These are phyloP conservation scores for Aspergillus bertholletiae DNA, from an alignment of 495 filamentous ascomycete species.

Conservation along the genomic window DNA sequence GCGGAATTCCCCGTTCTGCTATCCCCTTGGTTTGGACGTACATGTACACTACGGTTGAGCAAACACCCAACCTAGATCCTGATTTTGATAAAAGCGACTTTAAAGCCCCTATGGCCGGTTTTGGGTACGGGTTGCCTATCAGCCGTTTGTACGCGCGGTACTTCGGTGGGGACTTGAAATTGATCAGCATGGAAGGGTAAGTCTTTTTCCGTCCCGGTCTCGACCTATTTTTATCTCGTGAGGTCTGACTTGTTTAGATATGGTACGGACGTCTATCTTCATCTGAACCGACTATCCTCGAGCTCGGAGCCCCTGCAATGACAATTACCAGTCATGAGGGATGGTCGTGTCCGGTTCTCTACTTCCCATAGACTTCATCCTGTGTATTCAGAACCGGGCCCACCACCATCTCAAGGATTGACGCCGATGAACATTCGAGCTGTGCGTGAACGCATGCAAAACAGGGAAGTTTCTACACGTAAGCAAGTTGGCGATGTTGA, in stretches of 20 bases:
- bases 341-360: conserved; percentile 49
- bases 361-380: conserved; percentile 45
- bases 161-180: conserved; percentile 92
- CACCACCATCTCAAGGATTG: conserved; percentile 74
- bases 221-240: neutral
- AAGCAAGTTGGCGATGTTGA: conserved; percentile 84
- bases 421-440: conserved; percentile 65
- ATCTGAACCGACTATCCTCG: conserved; percentile 91
- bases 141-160: conserved; percentile 92
- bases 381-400: conserved; percentile 34
- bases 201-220: conserved; percentile 23
- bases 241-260: conserved; percentile 56
- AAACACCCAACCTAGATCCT: conserved; percentile 89
- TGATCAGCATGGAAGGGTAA: conserved; percentile 99
- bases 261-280: conserved; percentile 96
- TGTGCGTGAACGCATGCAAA: conserved; percentile 45
- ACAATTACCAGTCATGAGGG: conserved; percentile 96
- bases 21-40: conserved; percentile 99
- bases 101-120: conserved; percentile 98
- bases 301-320: conserved; percentile 97
- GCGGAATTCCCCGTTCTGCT: conserved; percentile 83
- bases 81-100: conserved; percentile 99
- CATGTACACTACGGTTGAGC: conserved; percentile 98
- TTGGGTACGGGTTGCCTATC: conserved; percentile 94
- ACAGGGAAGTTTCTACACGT: conserved; percentile 74